These are phyloP conservation scores for Hyphopichia khmerensis DNA, from an alignment of 1,139 yeast genomes.

Conservation along the genomic window DNA sequence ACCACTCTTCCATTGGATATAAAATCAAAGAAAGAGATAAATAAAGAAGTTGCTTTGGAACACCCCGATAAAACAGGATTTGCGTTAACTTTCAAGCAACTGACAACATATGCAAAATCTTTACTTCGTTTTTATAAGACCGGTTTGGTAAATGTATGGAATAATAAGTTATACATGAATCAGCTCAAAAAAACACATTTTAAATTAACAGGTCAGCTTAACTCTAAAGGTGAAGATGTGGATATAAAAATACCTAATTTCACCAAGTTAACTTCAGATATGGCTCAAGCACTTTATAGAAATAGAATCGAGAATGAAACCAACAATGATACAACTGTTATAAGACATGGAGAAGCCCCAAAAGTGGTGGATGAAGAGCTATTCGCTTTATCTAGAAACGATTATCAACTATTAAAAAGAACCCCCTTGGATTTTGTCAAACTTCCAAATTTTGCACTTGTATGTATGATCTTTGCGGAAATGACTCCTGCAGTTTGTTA, in stretches of 20 bases:
- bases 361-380: conserved; percentile 12
- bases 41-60: conserved; percentile 22
- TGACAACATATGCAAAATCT: conserved; percentile 37
- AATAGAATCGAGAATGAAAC: conserved; percentile 25
- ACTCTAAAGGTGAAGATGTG: conserved; percentile 23
- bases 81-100: conserved; percentile 32
- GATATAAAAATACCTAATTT: conserved; percentile 27
- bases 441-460: conserved; percentile 60
- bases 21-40: conserved; percentile 29
- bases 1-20: conserved; percentile 40
- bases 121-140: conserved; percentile 47
- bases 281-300: conserved; percentile 38
- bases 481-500: conserved; percentile 60
- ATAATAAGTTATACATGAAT: conserved; percentile 26
- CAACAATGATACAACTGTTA: conserved; percentile 13
- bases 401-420: conserved; percentile 57
- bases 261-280: conserved; percentile 26
- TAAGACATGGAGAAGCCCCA: too few relatives aligned
- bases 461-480: conserved; percentile 62
- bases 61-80: conserved; percentile 19
- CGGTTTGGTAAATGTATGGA: conserved; percentile 56
- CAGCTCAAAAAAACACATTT: conserved; percentile 19
- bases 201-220: conserved; percentile 23
- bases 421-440: conserved; percentile 57
- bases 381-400: conserved; percentile 48